phyloP scores from a whole-genome alignment of 257 asterid species.

The Solanum sitiens region DNA sequence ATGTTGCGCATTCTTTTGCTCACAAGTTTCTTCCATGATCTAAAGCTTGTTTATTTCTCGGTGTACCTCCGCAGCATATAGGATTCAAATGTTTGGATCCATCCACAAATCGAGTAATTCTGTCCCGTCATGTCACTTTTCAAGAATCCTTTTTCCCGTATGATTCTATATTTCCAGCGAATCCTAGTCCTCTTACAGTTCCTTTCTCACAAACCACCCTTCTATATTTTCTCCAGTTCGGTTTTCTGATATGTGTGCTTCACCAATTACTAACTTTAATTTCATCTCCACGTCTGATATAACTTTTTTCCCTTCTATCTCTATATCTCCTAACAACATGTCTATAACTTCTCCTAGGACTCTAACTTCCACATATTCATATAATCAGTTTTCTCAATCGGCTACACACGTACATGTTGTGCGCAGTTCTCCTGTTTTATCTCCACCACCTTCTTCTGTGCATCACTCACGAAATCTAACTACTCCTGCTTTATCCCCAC shows the following conservation, averaged over 20 bases:
- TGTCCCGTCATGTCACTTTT: not conserved
- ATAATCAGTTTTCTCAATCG: not conserved
- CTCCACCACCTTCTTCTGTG: not conserved
- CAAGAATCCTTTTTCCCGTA: not conserved
- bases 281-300: not conserved
- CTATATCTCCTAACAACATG: not conserved
- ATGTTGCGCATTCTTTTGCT: not conserved
- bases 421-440: not conserved
- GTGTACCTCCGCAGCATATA: not conserved
- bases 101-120: not conserved
- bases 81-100: not conserved
- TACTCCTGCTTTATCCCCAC: too few relatives aligned
- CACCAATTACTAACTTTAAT: not conserved
- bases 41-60: not conserved
- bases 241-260: not conserved
- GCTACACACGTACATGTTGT: not conserved
- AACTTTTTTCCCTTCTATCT: not conserved
- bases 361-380: not conserved
- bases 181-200: not conserved
- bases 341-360: not conserved
- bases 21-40: not conserved
- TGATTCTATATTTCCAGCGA: not conserved
- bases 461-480: too few relatives aligned
- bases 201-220: not conserved
- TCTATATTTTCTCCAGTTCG: not conserved